A percentile compares a stretch with the other conserved stretches of the same genome.
These are phyloP conservation scores for Dioszegia crocea DNA, from an alignment of 768 basidiomycete genomes.

Conservation along the genomic window DNA sequence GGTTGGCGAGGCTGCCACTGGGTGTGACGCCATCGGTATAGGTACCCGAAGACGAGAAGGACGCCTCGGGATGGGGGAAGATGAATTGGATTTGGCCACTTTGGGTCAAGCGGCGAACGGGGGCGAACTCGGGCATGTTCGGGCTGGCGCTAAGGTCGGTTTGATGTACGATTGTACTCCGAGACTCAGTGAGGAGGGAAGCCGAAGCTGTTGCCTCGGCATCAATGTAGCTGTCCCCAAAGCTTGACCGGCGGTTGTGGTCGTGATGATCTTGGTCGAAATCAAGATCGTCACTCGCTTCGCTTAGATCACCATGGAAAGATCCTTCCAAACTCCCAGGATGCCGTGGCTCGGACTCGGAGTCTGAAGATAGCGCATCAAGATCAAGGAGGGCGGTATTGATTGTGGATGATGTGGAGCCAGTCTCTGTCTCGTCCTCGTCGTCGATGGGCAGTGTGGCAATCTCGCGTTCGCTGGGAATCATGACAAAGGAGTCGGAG, in stretches of 20 bases:
- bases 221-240: conserved; percentile 13
- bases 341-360: conserved; percentile 3
- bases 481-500: conserved; percentile 14
- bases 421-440: conserved; percentile 2
- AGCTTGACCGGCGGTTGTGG: neutral
- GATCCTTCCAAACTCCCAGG: conserved; percentile 3
- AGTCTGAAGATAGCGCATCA: neutral
- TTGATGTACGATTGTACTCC: neutral
- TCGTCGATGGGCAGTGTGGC: no score
- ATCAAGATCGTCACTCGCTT: neutral
- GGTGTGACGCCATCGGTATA: conserved; percentile 11
- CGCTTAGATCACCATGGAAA: conserved; percentile 1
- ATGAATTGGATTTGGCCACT: conserved; percentile 10
- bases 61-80: conserved; percentile 13
- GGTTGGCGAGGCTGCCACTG: conserved; percentile 11
- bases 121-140: no score
- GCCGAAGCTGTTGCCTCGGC: conserved; percentile 13
- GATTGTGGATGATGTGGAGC: conserved; percentile 11
- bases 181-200: conserved; percentile 10
- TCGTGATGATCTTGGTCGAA: no score
- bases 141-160: neutral
- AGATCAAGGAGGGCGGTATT: conserved; percentile 12
- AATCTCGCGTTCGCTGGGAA: no score
- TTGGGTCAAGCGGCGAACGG: neutral
- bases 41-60: conserved; percentile 7